A percentile compares a stretch with the other conserved stretches of the same genome.
Evolutionary conservation across 768 basidiomycete genomes (phyloP).

Genomic region (Trametes cinnabarina): DNA sequence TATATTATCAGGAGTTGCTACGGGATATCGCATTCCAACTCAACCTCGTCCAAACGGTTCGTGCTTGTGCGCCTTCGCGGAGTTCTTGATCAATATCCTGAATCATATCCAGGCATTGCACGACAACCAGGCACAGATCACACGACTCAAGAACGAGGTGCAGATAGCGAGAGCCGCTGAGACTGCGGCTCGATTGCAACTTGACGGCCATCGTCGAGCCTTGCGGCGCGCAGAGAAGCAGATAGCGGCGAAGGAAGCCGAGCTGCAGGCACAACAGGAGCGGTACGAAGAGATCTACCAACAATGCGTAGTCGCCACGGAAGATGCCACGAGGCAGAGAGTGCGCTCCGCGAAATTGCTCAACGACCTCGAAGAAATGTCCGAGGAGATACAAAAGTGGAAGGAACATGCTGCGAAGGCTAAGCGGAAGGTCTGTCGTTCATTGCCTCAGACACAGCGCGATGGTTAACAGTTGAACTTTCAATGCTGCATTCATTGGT

Average conservation of each 20-base stretch:
- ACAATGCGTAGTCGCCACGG: constrained; percentile 1
- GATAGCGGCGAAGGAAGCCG: not conserved
- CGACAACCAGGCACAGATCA: not conserved
- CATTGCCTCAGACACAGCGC: too few relatives aligned
- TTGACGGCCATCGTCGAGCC: not conserved
- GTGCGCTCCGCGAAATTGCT: not conserved
- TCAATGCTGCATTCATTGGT: not conserved
- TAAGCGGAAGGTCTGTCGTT: constrained; percentile 7
- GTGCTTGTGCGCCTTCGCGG: not conserved
- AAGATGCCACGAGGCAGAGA: constrained; percentile 1
- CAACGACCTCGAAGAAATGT: not conserved
- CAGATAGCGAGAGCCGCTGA: not conserved
- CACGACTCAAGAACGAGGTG: constrained; percentile 2
- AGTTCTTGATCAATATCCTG: not conserved
- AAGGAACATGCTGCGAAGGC: constrained; percentile 7
- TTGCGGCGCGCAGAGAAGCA: constrained; percentile 1
- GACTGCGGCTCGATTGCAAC: not conserved
- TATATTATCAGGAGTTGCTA: not conserved
- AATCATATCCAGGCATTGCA: not conserved
- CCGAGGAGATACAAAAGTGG: constrained; percentile 3
- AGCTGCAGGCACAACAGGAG: not conserved
- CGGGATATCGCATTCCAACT: constrained; percentile 13
- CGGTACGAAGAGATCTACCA: not conserved
- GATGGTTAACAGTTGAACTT: too few relatives aligned
- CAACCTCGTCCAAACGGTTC: constrained; percentile 6